phyloP scores from a whole-genome alignment of 345 rosid genomes.

The Schrenkiella parvula region DNA sequence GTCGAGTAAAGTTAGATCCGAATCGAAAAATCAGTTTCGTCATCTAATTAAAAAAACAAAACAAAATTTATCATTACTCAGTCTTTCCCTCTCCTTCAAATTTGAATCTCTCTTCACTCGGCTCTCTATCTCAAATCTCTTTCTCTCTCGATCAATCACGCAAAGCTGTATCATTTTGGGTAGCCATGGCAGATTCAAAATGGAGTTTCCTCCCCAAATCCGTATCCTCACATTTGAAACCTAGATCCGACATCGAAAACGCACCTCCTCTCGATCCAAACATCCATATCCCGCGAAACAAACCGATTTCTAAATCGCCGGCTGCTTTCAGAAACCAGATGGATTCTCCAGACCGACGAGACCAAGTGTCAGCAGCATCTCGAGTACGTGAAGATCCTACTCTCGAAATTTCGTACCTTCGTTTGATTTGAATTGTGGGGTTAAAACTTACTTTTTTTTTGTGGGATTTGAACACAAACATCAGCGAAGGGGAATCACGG shows the following conservation, averaged over 20 bases:
- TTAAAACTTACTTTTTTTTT: not conserved
- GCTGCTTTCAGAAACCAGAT: conserved; percentile 5
- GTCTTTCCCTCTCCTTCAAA: conserved; percentile 12
- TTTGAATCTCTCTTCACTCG: conserved; percentile 11
- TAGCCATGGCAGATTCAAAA: conserved; percentile 41
- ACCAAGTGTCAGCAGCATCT: conserved; percentile 6
- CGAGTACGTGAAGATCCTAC: conserved; percentile 7
- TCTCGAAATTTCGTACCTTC: not conserved
- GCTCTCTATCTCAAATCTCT: not conserved
- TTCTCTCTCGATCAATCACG: not conserved
- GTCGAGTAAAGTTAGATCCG: conserved; percentile 29
- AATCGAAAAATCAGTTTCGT: conserved; percentile 10
- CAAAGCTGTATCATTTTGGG: not conserved
- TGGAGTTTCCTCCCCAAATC: conserved; percentile 72
- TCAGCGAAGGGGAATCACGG: conserved; percentile 34
- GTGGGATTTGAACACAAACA: not conserved
- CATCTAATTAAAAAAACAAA: not conserved
- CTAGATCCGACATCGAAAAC: conserved; percentile 48
- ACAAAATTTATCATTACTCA: not conserved
- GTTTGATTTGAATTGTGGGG: not conserved
- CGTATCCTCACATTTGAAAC: conserved; percentile 44
- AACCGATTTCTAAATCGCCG: conserved; percentile 29
- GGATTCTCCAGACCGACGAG: conserved; percentile 17
- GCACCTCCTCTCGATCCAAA: conserved; percentile 68
- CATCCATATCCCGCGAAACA: conserved; percentile 22